A percentile compares a stretch with the other conserved stretches of the same genome.
Evolutionary conservation across 345 rosid species (phyloP).

Genomic region (Draba incana): DNA sequence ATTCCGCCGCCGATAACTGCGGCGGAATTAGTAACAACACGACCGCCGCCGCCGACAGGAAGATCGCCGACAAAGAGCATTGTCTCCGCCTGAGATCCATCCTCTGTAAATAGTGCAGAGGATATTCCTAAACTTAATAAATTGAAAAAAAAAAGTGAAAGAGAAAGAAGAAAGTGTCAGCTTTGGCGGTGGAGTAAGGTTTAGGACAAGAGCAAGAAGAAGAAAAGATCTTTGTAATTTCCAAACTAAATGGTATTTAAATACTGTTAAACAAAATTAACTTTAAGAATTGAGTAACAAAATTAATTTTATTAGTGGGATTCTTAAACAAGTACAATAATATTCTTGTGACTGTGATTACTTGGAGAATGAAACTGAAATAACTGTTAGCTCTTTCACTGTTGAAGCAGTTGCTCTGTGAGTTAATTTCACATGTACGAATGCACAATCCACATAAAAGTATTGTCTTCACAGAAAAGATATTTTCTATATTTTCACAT

Average conservation of each 20-base stretch:
- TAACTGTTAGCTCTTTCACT: too few species aligned
- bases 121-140: conserved; percentile 12
- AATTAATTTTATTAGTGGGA: too few species aligned
- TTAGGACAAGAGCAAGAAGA: conserved; percentile 32
- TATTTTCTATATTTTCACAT: too few species aligned
- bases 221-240: conserved; percentile 1
- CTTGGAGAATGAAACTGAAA: too few species aligned
- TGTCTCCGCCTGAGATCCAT: conserved; percentile 38
- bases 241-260: neutral
- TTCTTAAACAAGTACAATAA: too few species aligned
- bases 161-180: neutral
- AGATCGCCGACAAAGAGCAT: conserved; percentile 10
- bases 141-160: conserved; percentile 6
- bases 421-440: too few species aligned
- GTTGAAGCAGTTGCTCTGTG: too few species aligned
- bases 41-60: conserved; percentile 28
- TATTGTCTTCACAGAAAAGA: too few species aligned
- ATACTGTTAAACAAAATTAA: too few species aligned
- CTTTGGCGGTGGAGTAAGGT: conserved; percentile 44
- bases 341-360: too few species aligned
- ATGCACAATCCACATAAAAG: too few species aligned
- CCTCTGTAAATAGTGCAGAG: conserved; percentile 13
- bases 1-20: conserved; percentile 1
- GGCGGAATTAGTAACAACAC: conserved; percentile 5
- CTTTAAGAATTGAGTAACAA: too few species aligned